Percentiles rank a stretch among this genome's conserved stretches.
Conservation (phyloP, 306 rosid genomes). For the Vicia faba region DNA sequence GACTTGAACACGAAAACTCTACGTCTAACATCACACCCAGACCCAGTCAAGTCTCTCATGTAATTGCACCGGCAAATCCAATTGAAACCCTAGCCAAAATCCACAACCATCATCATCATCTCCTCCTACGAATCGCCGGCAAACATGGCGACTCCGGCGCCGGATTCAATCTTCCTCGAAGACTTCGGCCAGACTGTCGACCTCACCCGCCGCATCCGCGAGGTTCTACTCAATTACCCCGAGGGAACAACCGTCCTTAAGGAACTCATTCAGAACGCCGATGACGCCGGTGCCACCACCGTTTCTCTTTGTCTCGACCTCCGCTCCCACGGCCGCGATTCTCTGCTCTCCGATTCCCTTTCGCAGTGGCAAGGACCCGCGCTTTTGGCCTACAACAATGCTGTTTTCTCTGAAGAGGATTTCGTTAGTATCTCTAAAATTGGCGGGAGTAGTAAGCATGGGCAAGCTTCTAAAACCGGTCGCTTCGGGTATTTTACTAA, state of each 20-base stretch:
- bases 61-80: neutral
- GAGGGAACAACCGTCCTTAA: slow-evolving; percentile 96
- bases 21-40: neutral
- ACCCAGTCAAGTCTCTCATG: neutral
- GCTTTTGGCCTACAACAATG: slow-evolving; percentile 82
- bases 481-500: slow-evolving; percentile 70
- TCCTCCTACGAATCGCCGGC: slow-evolving; percentile 22
- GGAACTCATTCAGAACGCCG: slow-evolving; percentile 96
- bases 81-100: neutral
- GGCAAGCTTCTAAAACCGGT: slow-evolving; percentile 87
- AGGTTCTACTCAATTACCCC: slow-evolving; percentile 91
- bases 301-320: slow-evolving; percentile 86
- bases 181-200: slow-evolving; percentile 97
- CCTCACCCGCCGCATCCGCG: slow-evolving; percentile 94
- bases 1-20: slow-evolving; percentile 7
- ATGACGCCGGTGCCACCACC: slow-evolving; percentile 94
- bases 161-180: slow-evolving; percentile 74
- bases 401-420: slow-evolving; percentile 88
- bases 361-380: slow-evolving; percentile 96
- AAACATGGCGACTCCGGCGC: slow-evolving; percentile 50
- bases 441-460: slow-evolving; percentile 90
- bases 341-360: slow-evolving; percentile 60
- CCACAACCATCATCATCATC: slow-evolving; percentile 2
- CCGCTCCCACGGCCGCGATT: slow-evolving; percentile 57
- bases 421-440: slow-evolving; percentile 87